Evolutionary conservation across 1,139 yeast genomes (phyloP).

Genomic region (Candida neerlandica): DNA sequence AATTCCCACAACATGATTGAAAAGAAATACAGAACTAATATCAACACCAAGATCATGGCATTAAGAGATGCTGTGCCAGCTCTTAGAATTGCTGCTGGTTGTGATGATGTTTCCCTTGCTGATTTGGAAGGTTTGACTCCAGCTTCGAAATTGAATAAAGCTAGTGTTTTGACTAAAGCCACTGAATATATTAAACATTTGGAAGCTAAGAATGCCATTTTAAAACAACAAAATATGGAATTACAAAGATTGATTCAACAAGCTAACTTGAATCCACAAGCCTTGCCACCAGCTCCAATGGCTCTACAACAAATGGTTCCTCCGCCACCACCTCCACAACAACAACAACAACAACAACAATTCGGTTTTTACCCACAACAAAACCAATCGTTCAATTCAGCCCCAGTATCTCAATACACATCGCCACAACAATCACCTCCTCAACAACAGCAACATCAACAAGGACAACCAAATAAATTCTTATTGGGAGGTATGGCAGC

Average conservation of each 20-base stretch:
- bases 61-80: conserved; percentile 78
- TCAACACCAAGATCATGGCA: conserved; percentile 70
- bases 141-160: conserved; percentile 84
- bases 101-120: conserved; percentile 39
- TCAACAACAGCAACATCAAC: conserved; percentile 13
- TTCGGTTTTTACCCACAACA: conserved; percentile 28
- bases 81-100: conserved; percentile 49
- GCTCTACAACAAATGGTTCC: conserved; percentile 12
- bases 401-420: conserved; percentile 21
- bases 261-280: conserved; percentile 25
- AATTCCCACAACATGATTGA: conserved; percentile 82
- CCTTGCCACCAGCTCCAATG: conserved; percentile 11
- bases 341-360: conserved; percentile 12
- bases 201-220: conserved; percentile 63
- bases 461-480: conserved; percentile 31
- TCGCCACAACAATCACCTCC: conserved; percentile 11
- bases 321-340: conserved; percentile 9
- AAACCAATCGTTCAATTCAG: conserved; percentile 22
- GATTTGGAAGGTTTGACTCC: conserved; percentile 88
- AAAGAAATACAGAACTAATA: conserved; percentile 75
- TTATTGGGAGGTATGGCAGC: conserved; percentile 61
- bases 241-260: conserved; percentile 44
- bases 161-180: conserved; percentile 84
- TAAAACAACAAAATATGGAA: conserved; percentile 56
- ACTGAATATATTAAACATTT: conserved; percentile 87